phyloP scores from a whole-genome alignment of 192 early-diverging fungal species.

The Linderina pennispora region DNA sequence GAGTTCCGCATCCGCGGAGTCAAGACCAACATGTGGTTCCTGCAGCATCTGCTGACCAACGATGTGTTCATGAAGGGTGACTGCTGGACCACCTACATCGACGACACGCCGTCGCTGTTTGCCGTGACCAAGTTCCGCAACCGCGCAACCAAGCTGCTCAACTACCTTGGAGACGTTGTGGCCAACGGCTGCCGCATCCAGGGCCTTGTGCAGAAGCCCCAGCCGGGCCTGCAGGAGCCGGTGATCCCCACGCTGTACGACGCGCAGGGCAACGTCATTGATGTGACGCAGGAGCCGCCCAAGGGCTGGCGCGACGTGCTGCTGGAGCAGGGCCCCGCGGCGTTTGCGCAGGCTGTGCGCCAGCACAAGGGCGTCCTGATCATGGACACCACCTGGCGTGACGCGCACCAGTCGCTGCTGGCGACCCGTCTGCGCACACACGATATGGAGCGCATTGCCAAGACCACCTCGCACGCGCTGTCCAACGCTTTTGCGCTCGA shows the following conservation, averaged over 20 bases:
- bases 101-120: conserved; percentile 93
- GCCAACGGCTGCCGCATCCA: conserved; percentile 90
- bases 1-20: conserved; percentile 97
- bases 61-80: conserved; percentile 73
- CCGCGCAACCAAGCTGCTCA: conserved; percentile 81
- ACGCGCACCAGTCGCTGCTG: conserved; percentile 92
- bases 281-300: conserved; percentile 54
- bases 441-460: conserved; percentile 88
- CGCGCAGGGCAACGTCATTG: conserved; percentile 41
- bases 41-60: conserved; percentile 81
- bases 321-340: conserved; percentile 77
- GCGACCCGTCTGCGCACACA: conserved; percentile 94
- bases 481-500: conserved; percentile 88
- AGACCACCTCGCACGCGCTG: conserved; percentile 81
- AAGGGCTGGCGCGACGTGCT: conserved; percentile 88
- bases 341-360: conserved; percentile 87
- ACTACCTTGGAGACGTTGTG: conserved; percentile 85
- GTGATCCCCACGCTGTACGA: conserved; percentile 55
- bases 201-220: conserved; percentile 81
- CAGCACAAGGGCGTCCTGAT: conserved; percentile 81
- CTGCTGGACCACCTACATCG: conserved; percentile 98
- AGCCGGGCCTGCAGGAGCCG: conserved; percentile 55
- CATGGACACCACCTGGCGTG: conserved; percentile 97
- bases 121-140: conserved; percentile 68
- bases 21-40: conserved; percentile 94